A percentile compares a stretch with the other conserved stretches of the same genome.
phyloP scores from a whole-genome alignment of 2,329 filamentous ascomycete species.

The Paradendryphiella salina region DNA sequence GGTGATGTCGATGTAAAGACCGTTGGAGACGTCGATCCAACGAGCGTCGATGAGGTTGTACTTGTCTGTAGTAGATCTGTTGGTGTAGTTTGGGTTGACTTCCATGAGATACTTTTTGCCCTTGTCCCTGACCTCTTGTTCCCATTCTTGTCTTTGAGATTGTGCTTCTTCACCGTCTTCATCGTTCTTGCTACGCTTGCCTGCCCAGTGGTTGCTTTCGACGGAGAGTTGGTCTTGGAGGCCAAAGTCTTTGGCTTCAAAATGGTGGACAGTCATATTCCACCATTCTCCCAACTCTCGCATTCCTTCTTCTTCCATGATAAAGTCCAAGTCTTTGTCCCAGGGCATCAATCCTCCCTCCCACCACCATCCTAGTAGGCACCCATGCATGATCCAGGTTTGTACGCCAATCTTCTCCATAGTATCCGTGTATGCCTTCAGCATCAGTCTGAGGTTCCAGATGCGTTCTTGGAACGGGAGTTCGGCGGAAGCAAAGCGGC shows the following conservation, averaged over 20 bases:
- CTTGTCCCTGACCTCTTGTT: slow-evolving; percentile 16
- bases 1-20: slow-evolving; percentile 65
- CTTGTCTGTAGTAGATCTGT: slow-evolving; percentile 50
- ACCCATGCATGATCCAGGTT: slow-evolving; percentile 67
- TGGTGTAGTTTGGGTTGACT: slow-evolving; percentile 60
- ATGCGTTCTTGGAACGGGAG: slow-evolving; percentile 54
- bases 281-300: slow-evolving; percentile 61
- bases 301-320: slow-evolving; percentile 60
- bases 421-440: slow-evolving; percentile 60
- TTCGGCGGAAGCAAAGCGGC: slow-evolving; percentile 55
- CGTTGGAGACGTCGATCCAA: slow-evolving; percentile 63
- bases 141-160: background rate
- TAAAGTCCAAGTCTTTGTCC: slow-evolving; percentile 64
- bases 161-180: slow-evolving; percentile 19
- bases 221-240: background rate
- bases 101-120: slow-evolving; percentile 58
- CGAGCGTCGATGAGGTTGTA: slow-evolving; percentile 63
- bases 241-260: slow-evolving; percentile 20
- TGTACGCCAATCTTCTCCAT: slow-evolving; percentile 61
- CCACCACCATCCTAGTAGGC: slow-evolving; percentile 66
- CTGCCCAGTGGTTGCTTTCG: background rate
- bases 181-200: background rate
- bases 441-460: slow-evolving; percentile 55
- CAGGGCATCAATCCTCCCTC: slow-evolving; percentile 64
- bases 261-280: slow-evolving; percentile 63